A percentile compares a stretch with the other conserved stretches of the same genome.
Evolutionary conservation across 2,329 filamentous ascomycete species (phyloP).

Genomic region (Venturiaceae sp.): DNA sequence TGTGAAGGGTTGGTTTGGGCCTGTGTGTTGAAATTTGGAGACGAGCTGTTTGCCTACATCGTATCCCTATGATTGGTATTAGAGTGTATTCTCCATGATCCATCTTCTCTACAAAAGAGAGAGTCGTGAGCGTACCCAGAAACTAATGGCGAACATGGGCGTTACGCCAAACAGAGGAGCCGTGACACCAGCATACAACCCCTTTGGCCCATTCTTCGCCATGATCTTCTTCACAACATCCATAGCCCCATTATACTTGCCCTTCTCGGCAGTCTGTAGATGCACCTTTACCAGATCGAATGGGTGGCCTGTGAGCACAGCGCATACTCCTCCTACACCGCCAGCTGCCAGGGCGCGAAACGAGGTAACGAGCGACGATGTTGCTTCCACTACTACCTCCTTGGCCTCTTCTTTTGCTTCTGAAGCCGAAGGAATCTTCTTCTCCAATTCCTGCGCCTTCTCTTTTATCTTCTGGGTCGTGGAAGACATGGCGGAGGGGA

Average conservation of each 20-base stretch:
- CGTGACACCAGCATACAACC: conserved; percentile 92
- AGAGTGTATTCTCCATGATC: conserved; percentile 1
- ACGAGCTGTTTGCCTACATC: conserved; percentile 91
- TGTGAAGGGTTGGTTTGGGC: conserved; percentile 57
- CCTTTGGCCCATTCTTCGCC: conserved; percentile 76
- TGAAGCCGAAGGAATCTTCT: neutral
- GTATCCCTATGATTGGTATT: conserved; percentile 59
- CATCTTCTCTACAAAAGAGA: neutral
- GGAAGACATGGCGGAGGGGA: neutral
- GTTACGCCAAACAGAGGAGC: conserved; percentile 93
- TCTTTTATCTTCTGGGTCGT: conserved; percentile 4
- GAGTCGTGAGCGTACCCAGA: conserved; percentile 40
- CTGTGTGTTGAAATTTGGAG: conserved; percentile 52
- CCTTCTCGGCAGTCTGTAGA: conserved; percentile 88
- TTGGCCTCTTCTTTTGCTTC: conserved; percentile 31
- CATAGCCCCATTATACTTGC: conserved; percentile 80
- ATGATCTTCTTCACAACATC: conserved; percentile 87
- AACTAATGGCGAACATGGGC: conserved; percentile 78
- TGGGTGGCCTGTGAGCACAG: conserved; percentile 85
- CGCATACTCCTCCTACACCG: conserved; percentile 87
- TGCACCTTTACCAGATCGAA: conserved; percentile 98
- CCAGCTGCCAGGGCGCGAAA: conserved; percentile 79
- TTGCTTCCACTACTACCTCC: conserved; percentile 39
- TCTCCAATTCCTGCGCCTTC: neutral
- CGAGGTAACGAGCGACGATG: conserved; percentile 48